Evolutionary conservation across 495 filamentous ascomycete species (phyloP), one percentile per base, ranked within the genome.

Genomic region (Patellaria atrata): DNA sequence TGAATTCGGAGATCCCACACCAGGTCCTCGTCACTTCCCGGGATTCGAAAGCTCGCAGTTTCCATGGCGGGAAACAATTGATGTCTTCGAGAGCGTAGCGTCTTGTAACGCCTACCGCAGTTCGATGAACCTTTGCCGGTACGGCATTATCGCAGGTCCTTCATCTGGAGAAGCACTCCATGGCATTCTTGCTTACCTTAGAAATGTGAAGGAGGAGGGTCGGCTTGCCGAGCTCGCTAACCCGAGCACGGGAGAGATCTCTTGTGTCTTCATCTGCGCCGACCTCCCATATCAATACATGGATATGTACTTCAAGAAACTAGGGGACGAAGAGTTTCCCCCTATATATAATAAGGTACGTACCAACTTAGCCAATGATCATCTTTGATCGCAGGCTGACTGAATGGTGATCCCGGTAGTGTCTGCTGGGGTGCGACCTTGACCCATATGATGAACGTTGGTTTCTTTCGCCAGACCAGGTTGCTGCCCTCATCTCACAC

Each of bases 231-330:
- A 65, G 22, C 33, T 71, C 1, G 59, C 62, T 4, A 64, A 62
- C 1, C 50, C 53, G 0, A 56, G 59, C 12, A 48, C 48, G 16
- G 65, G 63, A 1, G 53, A 62, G 32, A 60, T 63, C n/a, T 58
- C 65, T 32, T 70, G 64, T 35, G 71, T 75, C 3, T 76, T 77
- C 48, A 48, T 71, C 9, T 73, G 68, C 52, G 70, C 68, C 22
- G 72, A 77, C 43, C 50, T 77, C 15, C 72, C 72, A 8, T 75
- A 77, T 38, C 71, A 77, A 48, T 75, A 77, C 35, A 61, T 77
- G 24, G 53, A 58, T 14, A 62, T 67, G 44, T 77, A 77, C 39
- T 75, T 73, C 38, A 47, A 65, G 27, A 73, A 70, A 41, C 48
- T 75, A 10, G 59, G 54, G 6, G 34, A 54, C 0, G 56, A 58